Evolutionary conservation across 345 rosid genomes (phyloP).

Genomic region (Salix arbutifolia): DNA sequence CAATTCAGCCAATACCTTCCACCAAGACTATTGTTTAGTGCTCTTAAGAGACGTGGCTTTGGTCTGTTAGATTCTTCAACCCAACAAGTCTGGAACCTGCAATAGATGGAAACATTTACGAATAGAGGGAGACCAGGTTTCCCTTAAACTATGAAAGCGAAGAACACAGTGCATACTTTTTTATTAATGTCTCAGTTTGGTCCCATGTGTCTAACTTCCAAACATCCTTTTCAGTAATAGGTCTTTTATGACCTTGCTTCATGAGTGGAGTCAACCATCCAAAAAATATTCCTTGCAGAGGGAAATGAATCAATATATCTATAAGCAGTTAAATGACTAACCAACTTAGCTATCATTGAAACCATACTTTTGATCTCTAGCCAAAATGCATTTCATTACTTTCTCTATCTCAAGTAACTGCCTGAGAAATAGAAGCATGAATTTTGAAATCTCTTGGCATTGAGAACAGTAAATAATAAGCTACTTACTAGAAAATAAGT

Average conservation of each 20-base stretch:
- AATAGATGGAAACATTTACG: background rate
- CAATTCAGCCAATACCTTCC: constrained; percentile 48
- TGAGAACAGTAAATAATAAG: background rate
- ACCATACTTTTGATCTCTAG: background rate
- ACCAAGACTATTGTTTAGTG: constrained; percentile 72
- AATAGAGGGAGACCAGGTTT: background rate
- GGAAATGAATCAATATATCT: background rate
- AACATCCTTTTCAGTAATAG: constrained; percentile 87
- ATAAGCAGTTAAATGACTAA: background rate
- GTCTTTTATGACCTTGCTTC: constrained; percentile 75
- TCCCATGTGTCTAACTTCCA: constrained; percentile 97
- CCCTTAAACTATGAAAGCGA: background rate
- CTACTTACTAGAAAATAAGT: constrained; percentile 25
- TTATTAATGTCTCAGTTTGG: constrained; percentile 67
- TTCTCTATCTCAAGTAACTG: background rate
- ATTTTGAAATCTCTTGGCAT: background rate
- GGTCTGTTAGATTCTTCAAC: constrained; percentile 62
- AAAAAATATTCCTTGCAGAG: constrained; percentile 30
- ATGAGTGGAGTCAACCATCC: constrained; percentile 89
- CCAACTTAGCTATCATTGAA: background rate
- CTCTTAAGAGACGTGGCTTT: constrained; percentile 87
- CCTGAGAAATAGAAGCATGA: background rate
- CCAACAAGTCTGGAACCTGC: constrained; percentile 84
- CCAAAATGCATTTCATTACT: background rate
- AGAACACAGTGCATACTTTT: constrained; percentile 10